Evolutionary conservation across 495 filamentous ascomycete genomes (phyloP).

Genomic region (Daldinia loculata): DNA sequence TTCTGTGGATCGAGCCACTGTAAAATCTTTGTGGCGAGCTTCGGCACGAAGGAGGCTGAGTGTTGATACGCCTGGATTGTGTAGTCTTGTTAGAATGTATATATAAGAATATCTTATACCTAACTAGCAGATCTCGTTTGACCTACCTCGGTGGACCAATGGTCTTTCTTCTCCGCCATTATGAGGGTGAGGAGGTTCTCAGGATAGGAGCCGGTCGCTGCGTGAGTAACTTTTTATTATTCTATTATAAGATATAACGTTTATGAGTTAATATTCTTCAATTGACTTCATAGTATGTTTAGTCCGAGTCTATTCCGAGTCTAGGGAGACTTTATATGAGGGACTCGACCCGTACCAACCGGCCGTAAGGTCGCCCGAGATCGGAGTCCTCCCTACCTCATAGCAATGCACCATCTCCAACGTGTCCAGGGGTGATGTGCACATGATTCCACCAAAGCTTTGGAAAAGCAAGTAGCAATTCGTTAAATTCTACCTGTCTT

Average conservation of each 20-base stretch:
- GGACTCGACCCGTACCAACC: neutral
- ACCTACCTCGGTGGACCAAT: constrained; percentile 67
- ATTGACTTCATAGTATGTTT: neutral
- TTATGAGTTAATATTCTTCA: neutral
- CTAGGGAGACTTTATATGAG: constrained; percentile 17
- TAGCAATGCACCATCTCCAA: constrained; percentile 46
- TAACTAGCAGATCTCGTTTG: neutral
- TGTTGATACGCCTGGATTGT: constrained; percentile 64
- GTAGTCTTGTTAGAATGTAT: constrained; percentile 11
- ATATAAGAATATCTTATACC: neutral
- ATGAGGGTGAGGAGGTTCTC: neutral
- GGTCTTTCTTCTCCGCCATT: constrained; percentile 57
- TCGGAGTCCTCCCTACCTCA: constrained; percentile 28
- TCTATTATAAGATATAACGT: neutral
- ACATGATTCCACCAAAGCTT: neutral
- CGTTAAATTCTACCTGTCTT: constrained; percentile 1
- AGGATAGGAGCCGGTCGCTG: neutral
- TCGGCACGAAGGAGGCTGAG: constrained; percentile 76
- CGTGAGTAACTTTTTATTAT: neutral
- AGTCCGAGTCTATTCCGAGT: neutral
- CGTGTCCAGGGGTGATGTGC: neutral
- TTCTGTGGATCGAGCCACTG: constrained; percentile 68
- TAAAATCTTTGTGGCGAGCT: constrained; percentile 71
- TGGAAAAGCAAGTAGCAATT: neutral
- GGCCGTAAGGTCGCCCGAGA: constrained; percentile 28